phyloP scores from a whole-genome alignment of 2,329 filamentous ascomycete genomes.

The Chaetomiaceae sp. region DNA sequence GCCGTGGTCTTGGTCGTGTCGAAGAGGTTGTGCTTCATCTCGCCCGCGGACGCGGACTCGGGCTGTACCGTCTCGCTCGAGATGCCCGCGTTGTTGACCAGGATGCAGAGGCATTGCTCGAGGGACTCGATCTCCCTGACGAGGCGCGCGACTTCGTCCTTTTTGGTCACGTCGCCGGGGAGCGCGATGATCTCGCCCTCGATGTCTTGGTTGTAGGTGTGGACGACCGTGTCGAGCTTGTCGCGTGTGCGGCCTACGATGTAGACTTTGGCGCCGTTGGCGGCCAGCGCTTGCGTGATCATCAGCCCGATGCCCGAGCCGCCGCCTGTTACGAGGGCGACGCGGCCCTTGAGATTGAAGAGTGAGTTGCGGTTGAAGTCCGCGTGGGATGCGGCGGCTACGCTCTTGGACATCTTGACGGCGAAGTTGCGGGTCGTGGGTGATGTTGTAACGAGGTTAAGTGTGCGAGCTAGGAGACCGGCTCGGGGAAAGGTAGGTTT shows the following conservation, averaged over 20 bases:
- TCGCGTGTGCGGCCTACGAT: slow-evolving; percentile 62
- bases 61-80: slow-evolving; percentile 54
- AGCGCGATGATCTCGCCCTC: slow-evolving; percentile 57
- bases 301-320: slow-evolving; percentile 34
- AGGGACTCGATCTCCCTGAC: slow-evolving; percentile 52
- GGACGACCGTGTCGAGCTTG: slow-evolving; percentile 56
- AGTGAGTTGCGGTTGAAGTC: slow-evolving; percentile 44
- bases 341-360: slow-evolving; percentile 40
- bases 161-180: slow-evolving; percentile 58
- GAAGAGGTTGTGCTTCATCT: slow-evolving; percentile 61
- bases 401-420: slow-evolving; percentile 30
- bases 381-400: slow-evolving; percentile 28
- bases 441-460: background rate
- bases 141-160: slow-evolving; percentile 54
- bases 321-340: slow-evolving; percentile 40
- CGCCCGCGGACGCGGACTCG: slow-evolving; percentile 46
- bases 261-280: slow-evolving; percentile 66
- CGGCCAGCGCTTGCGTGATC: slow-evolving; percentile 39
- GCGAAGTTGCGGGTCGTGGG: background rate
- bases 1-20: slow-evolving; percentile 54
- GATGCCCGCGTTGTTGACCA: slow-evolving; percentile 66
- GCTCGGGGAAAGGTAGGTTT: background rate
- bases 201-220: slow-evolving; percentile 51
- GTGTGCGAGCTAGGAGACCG: background rate
- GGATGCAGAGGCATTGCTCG: slow-evolving; percentile 57